phyloP scores from a whole-genome alignment of 2,329 filamentous ascomycete genomes.

The Cordyceps cicadae region DNA sequence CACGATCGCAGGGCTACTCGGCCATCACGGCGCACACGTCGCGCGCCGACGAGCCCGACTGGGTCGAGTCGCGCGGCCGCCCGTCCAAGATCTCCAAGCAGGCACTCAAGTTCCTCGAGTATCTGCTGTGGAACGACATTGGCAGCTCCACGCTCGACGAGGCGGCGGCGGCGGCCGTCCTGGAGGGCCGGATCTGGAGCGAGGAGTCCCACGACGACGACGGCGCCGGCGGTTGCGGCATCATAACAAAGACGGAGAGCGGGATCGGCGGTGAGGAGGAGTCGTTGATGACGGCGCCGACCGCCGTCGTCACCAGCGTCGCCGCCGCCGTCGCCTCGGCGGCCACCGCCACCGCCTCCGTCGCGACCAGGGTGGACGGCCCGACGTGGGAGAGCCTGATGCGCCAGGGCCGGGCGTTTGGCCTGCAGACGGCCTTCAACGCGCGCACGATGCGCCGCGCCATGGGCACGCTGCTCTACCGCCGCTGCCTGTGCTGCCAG shows the following conservation, averaged over 20 bases:
- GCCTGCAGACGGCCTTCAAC: constrained; percentile 25
- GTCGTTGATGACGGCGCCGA: neutral
- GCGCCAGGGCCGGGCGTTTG: constrained; percentile 23
- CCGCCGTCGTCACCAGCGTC: neutral
- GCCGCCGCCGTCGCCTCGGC: neutral
- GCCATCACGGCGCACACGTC: constrained; percentile 22
- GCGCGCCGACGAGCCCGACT: constrained; percentile 28
- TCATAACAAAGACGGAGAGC: neutral
- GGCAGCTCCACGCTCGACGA: constrained; percentile 17
- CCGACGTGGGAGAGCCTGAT: constrained; percentile 4
- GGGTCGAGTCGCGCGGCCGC: constrained; percentile 30
- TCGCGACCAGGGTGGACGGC: neutral
- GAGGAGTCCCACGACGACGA: neutral
- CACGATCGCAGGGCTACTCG: constrained; percentile 30
- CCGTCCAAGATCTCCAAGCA: constrained; percentile 27
- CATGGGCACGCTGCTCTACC: constrained; percentile 29
- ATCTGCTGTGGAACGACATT: constrained; percentile 28
- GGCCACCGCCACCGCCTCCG: neutral
- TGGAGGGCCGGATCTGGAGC: neutral
- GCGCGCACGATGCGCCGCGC: constrained; percentile 28
- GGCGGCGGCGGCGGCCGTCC: neutral
- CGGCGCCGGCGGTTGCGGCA: neutral
- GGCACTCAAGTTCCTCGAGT: constrained; percentile 30
- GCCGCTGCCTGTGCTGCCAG: constrained; percentile 26
- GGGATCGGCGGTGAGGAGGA: neutral